Conservation (phyloP, 306 rosid genomes). For the Rubus parviflorus region DNA sequence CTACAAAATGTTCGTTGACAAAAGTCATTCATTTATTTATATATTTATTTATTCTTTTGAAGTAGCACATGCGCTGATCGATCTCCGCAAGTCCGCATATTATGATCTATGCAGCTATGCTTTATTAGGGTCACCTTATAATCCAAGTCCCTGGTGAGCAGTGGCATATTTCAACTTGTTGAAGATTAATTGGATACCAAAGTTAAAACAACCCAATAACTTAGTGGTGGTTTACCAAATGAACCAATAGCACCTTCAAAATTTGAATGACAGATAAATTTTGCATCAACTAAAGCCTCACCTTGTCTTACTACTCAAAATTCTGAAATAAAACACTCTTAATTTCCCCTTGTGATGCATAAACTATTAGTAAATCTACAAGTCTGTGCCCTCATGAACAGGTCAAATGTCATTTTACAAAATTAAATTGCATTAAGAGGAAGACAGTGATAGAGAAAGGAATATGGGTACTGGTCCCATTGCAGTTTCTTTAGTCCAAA, state of each 20-base stretch:
- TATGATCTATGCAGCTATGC: no score
- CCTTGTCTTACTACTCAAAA: not conserved
- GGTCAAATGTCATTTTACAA: not conserved
- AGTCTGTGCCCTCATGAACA: not conserved
- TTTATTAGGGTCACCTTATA: no score
- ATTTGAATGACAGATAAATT: not conserved
- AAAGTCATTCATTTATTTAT: no score
- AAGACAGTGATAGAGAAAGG: constrained; percentile 2
- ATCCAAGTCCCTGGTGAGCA: no score
- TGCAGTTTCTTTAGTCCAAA: not conserved
- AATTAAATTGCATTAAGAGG: constrained; percentile 2
- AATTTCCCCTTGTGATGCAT: not conserved
- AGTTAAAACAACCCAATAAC: no score
- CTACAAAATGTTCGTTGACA: no score
- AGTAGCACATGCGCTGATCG: no score
- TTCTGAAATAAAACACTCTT: not conserved
- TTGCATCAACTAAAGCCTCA: not conserved
- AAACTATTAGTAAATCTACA: not conserved
- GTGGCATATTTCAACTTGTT: no score
- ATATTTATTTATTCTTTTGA: no score
- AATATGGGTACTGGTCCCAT: not conserved
- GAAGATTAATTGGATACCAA: no score
- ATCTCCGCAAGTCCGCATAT: no score
- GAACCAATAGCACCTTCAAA: not conserved
- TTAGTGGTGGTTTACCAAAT: no score